Base-by-base conservation (phyloP, 2,329 filamentous ascomycete species). In the Bipolaris victoriae region DNA sequence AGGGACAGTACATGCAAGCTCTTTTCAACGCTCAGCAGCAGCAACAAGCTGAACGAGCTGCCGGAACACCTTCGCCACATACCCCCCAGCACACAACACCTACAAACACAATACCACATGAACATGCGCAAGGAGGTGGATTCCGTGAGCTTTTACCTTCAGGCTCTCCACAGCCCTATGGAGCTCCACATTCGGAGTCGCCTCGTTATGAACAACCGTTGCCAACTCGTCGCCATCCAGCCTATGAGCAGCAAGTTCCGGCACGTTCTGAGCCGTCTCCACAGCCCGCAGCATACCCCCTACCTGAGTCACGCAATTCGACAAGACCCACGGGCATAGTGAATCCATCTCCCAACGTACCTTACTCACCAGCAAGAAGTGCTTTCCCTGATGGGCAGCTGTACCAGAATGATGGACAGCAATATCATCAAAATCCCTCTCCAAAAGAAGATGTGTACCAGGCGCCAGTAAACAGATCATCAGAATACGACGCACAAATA, bases 121-220 rank as follows among this genome's bases (percentile, higher is more conserved):
- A 55, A 7, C 61, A 58, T 60, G 43, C 56, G 44, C 60, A 63
- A 5, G 64, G 59, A 18, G 67, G 70, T 31, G 74, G 73, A 7
- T 77, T 75, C 52, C 66, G 68, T 29, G 75, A 77, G 49, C 57
- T 77, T 10, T 56, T 76, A 31, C 75, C 75, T 9, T 69, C 69
- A 20, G 64, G 54, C 51, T 70, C 71, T 29, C 65, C 70, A 6
- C 70, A 74, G 22, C 63, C 69, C 31, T 69, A 72, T 52, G 43
- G 60, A 10, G 41, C 65, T 36, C 46, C 60, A 16, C 63, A 64
- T 22, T 43, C 55, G 24, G 52, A 58, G 20, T 63, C 60, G 13
- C 31, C 63, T 9, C 44, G 51, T 29, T 43, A 55, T 7, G 49
- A 58, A 29, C 55, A 67, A 20, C 59, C 57, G n/a, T 31, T 47